Conservation (phyloP, 2,329 filamentous ascomycete genomes). For the Kalmusia sp. region DNA sequence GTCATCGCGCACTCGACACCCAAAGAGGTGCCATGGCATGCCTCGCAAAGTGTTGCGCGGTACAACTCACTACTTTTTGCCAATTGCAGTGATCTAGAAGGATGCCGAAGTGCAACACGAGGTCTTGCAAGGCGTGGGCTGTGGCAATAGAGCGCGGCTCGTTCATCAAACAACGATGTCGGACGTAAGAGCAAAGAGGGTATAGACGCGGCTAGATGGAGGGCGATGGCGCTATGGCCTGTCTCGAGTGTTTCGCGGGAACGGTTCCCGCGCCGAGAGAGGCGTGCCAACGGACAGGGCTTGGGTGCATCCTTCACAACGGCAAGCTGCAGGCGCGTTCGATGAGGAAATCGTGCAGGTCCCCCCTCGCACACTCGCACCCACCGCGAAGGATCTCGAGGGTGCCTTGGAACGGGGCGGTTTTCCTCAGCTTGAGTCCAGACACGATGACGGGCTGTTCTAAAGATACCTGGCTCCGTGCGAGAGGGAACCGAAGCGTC, state of each 20-base stretch:
- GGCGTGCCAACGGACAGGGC: neutral
- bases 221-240: neutral
- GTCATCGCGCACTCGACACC: too few relatives aligned
- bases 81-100: neutral
- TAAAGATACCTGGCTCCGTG: too few relatives aligned
- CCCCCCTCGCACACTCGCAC: too few relatives aligned
- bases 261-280: neutral
- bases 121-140: neutral
- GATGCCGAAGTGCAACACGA: neutral
- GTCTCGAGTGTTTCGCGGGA: neutral
- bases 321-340: neutral
- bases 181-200: neutral
- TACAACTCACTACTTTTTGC: too few relatives aligned
- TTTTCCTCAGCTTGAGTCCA: too few relatives aligned
- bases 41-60: too few relatives aligned
- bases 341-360: neutral
- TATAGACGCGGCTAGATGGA: neutral
- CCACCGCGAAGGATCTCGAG: neutral
- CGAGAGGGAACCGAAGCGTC: neutral
- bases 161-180: neutral
- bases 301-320: neutral
- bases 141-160: neutral
- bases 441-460: too few relatives aligned
- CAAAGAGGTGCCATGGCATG: too few relatives aligned
- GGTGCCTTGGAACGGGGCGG: too few relatives aligned